phyloP scores from a whole-genome alignment of 2,329 filamentous ascomycete species.

The Lasiodiplodia gonubiensis region DNA sequence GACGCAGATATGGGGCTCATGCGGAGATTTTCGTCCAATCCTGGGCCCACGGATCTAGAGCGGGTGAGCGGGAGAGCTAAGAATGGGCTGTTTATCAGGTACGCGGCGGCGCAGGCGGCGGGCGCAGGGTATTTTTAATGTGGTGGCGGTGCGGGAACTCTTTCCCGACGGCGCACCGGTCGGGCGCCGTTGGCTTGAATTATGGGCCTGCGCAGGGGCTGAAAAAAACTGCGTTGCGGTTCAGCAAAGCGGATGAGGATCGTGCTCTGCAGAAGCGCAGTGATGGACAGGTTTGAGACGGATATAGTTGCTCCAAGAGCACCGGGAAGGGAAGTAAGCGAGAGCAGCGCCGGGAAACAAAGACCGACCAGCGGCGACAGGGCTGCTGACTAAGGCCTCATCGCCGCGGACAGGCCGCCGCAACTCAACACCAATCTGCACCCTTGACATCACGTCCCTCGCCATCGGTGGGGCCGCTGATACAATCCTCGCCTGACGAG shows the following conservation, averaged over 20 bases:
- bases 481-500: slow-evolving; percentile 19
- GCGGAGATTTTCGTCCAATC: background rate
- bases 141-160: slow-evolving; percentile 26
- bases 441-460: slow-evolving; percentile 23
- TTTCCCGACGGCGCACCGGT: slow-evolving; percentile 18
- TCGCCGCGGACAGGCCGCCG: background rate
- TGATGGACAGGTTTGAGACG: background rate
- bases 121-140: background rate
- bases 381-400: background rate
- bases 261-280: too few species aligned
- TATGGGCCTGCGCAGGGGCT: slow-evolving; percentile 9
- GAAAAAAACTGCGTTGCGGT: slow-evolving; percentile 1
- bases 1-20: background rate
- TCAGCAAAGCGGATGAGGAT: background rate
- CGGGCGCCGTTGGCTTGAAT: slow-evolving; percentile 12
- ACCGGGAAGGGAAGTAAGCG: background rate
- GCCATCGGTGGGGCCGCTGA: slow-evolving; percentile 19
- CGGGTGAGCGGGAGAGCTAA: slow-evolving; percentile 5
- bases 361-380: background rate
- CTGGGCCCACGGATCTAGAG: background rate
- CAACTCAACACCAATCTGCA: slow-evolving; percentile 18
- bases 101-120: background rate
- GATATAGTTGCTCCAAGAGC: background rate
- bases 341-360: background rate
- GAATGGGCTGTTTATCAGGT: slow-evolving; percentile 27